Evolutionary conservation across 1,284 basidiomycete species (phyloP), one percentile per base, ranked within the genome.

Genomic region (Ustanciosporium gigantosporum): DNA sequence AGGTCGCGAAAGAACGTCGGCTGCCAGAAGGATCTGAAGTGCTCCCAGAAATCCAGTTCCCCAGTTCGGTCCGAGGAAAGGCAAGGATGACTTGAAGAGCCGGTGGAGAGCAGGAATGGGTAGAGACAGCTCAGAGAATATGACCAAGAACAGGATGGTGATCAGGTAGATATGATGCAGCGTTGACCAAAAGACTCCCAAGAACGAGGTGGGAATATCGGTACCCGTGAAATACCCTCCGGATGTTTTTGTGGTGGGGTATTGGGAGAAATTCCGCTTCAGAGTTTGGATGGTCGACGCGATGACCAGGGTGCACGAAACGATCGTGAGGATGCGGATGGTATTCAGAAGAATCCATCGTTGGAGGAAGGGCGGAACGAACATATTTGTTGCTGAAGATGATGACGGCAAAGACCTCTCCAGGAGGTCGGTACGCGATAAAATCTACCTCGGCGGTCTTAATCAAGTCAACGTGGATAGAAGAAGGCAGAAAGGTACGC

Each of bases 141-240:
- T 24, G 21, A 68, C 46, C 22, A 55, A 34, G 20, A 58, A 15
- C 5, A 59, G 40, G 9, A 68, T 24, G 7, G 59, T 25, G 14
- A 45, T 11, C 9, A 47, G 23, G n/a, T 43, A 59, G 11, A 50
- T 16, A 25, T 66, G 56, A 41, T 72, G 60, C 0, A 72, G 50
- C 25, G 66, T 60, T 1, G 51, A 46, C 70, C 70, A 72, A 38
- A 72, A 68, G 0, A 68, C 45, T 16, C 70, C 70, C 41, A 69
- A 55, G 24, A 62, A 53, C 3, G 52, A 34, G n/a, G 45, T 53
- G 1, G 69, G 70, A 29, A 70, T 59, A 43, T 72, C 70, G 25
- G 64, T 70, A 7, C 40, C 41, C 15, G 58, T 43, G 21, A 46
- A 42, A 52, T 60, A 72, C 0, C 45, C 16, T 9, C 31, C 35